phyloP scores from a whole-genome alignment of 148 eudicot species.

The Camellia granthamiana region DNA sequence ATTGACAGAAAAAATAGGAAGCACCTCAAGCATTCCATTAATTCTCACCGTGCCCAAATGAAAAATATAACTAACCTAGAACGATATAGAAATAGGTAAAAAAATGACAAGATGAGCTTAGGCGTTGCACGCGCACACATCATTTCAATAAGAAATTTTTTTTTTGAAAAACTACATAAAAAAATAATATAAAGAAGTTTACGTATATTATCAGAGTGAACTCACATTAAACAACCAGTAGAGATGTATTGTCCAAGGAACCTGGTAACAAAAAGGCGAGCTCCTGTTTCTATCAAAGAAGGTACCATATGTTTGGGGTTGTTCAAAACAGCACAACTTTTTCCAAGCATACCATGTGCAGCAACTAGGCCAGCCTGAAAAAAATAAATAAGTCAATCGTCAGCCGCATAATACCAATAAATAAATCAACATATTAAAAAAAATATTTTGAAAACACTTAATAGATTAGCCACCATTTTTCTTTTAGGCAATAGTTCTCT shows the following conservation, averaged over 20 bases:
- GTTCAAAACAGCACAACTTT: conserved; percentile 32
- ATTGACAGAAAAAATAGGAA: background rate
- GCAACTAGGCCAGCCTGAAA: conserved; percentile 74
- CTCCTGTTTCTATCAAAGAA: conserved; percentile 64
- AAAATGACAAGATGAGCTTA: background rate
- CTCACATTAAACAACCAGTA: conserved; percentile 82
- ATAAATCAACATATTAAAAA: background rate
- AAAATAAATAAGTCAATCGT: background rate
- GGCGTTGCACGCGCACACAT: background rate
- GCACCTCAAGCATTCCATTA: background rate
- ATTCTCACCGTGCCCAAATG: background rate
- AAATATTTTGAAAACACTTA: background rate
- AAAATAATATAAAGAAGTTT: background rate
- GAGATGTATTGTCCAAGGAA: conserved; percentile 59
- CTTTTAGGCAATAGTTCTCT: background rate
- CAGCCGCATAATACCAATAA: background rate
- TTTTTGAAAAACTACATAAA: background rate
- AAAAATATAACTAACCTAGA: background rate
- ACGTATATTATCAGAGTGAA: conserved; percentile 12
- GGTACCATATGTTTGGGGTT: conserved; percentile 92
- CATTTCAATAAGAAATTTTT: background rate
- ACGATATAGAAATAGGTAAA: background rate
- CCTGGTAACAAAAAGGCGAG: conserved; percentile 64
- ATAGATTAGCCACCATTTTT: background rate
- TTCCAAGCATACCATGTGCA: conserved; percentile 59